These are phyloP conservation scores for Euphorbia tirucalli DNA, from an alignment of 345 rosid genomes.

Conservation along the genomic window DNA sequence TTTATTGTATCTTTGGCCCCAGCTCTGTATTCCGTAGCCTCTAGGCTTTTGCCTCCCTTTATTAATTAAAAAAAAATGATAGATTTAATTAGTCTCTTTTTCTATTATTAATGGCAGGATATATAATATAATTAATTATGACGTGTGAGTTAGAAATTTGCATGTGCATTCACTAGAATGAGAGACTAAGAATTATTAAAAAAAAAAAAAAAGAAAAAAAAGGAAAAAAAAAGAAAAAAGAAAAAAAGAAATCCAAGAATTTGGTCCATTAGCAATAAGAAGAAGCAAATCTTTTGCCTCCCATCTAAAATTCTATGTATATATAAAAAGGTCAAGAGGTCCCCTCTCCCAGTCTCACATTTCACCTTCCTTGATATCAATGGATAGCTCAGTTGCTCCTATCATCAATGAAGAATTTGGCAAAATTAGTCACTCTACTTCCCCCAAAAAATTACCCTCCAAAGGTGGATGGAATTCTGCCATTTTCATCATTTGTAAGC, in stretches of 20 bases:
- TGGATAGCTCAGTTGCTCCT: conserved; percentile 36
- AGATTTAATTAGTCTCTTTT: too few species aligned
- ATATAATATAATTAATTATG: too few species aligned
- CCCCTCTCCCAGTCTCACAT: too few species aligned
- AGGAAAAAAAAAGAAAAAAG: too few species aligned
- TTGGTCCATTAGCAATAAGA: not conserved
- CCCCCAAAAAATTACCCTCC: not conserved
- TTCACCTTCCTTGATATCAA: conserved; percentile 7
- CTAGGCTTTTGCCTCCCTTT: too few species aligned
- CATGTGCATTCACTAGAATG: too few species aligned
- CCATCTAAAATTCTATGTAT: conserved; percentile 1
- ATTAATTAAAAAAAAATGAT: too few species aligned
- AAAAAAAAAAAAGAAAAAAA: not conserved
- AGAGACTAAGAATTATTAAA: not conserved
- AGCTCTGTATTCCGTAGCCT: too few species aligned
- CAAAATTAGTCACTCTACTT: too few species aligned
- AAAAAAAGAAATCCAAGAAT: not conserved
- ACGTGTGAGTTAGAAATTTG: too few species aligned
- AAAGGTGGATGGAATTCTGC: conserved; percentile 90
- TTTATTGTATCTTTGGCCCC: too few species aligned
- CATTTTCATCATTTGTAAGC: conserved; percentile 77
- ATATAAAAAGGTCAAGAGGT: not conserved
- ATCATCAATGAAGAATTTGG: conserved; percentile 8
- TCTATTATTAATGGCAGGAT: too few species aligned
- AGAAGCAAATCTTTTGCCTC: not conserved